Percentiles rank a stretch among this genome's conserved stretches.
These are phyloP conservation scores for Omphalotus olearius DNA, from an alignment of 1,284 basidiomycete genomes.

Conservation along the genomic window DNA sequence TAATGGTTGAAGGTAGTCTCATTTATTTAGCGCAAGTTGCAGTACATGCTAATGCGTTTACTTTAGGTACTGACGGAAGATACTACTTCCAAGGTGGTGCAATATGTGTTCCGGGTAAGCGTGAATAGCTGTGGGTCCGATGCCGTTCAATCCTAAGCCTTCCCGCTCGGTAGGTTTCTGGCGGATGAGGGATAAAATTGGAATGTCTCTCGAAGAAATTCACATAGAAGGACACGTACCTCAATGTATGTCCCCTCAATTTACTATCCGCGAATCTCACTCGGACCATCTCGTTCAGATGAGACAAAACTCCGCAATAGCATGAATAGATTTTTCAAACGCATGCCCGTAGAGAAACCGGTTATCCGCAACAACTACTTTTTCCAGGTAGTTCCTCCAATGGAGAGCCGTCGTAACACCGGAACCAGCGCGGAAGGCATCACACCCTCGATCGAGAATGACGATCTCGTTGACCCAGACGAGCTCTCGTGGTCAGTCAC, in stretches of 20 bases:
- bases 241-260: slow-evolving; percentile 46
- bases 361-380: slow-evolving; percentile 73
- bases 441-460: slow-evolving; percentile 14
- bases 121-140: background rate
- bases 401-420: slow-evolving; percentile 9
- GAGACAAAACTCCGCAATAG: slow-evolving; percentile 60
- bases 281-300: slow-evolving; percentile 34
- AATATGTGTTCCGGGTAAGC: slow-evolving; percentile 58
- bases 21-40: too few species aligned
- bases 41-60: slow-evolving; percentile 5
- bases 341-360: slow-evolving; percentile 62
- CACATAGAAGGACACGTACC: slow-evolving; percentile 67
- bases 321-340: slow-evolving; percentile 68
- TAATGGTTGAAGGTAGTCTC: slow-evolving; percentile 71
- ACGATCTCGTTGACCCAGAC: slow-evolving; percentile 47
- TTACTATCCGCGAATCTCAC: background rate
- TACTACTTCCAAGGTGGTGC: slow-evolving; percentile 76
- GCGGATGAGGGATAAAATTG: slow-evolving; percentile 76
- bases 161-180: slow-evolving; percentile 53
- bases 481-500: slow-evolving; percentile 66
- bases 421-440: slow-evolving; percentile 8
- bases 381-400: slow-evolving; percentile 49
- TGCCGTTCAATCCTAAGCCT: slow-evolving; percentile 5
- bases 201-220: slow-evolving; percentile 68
- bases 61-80: slow-evolving; percentile 51